Conservation (phyloP, 139 green algal species). For the Coelastrella sp. region DNA sequence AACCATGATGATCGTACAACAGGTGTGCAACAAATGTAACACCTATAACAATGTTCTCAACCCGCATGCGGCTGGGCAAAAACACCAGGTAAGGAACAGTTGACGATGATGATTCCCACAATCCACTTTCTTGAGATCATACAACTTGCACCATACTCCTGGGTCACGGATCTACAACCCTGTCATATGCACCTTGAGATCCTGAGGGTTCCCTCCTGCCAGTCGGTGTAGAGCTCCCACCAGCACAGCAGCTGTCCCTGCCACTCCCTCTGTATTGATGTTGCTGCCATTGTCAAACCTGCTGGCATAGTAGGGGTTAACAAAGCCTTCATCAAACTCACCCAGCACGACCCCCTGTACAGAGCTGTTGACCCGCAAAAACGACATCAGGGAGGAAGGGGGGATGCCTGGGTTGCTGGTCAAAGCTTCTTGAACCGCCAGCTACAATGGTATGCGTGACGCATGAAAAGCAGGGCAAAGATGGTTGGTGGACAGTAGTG, state of each 20-base stretch:
- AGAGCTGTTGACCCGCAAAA: slow-evolving; percentile 66
- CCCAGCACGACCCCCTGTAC: slow-evolving; percentile 68
- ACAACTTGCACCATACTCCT: background rate
- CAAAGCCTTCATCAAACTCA: slow-evolving; percentile 72
- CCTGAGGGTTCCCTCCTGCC: slow-evolving; percentile 34
- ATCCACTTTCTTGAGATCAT: too few relatives aligned
- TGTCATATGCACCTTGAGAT: slow-evolving; percentile 53
- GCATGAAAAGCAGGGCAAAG: background rate
- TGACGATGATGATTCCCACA: too few relatives aligned
- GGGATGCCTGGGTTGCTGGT: slow-evolving; percentile 75
- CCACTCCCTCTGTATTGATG: slow-evolving; percentile 32
- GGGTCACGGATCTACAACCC: background rate
- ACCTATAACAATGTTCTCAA: too few relatives aligned
- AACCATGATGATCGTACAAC: too few relatives aligned
- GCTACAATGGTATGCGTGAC: background rate
- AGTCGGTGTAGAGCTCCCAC: slow-evolving; percentile 66
- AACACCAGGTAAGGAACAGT: too few relatives aligned
- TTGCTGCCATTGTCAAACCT: slow-evolving; percentile 56
- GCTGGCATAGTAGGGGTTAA: slow-evolving; percentile 65
- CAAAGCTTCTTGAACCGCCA: slow-evolving; percentile 30
- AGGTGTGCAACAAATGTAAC: too few relatives aligned
- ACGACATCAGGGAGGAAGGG: slow-evolving; percentile 77
- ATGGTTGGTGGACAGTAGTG: too few relatives aligned
- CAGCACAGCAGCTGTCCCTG: slow-evolving; percentile 57
- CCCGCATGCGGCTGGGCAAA: too few relatives aligned